Conservation (phyloP, 2,329 filamentous ascomycete species). For the Chlorencoelia australis region DNA sequence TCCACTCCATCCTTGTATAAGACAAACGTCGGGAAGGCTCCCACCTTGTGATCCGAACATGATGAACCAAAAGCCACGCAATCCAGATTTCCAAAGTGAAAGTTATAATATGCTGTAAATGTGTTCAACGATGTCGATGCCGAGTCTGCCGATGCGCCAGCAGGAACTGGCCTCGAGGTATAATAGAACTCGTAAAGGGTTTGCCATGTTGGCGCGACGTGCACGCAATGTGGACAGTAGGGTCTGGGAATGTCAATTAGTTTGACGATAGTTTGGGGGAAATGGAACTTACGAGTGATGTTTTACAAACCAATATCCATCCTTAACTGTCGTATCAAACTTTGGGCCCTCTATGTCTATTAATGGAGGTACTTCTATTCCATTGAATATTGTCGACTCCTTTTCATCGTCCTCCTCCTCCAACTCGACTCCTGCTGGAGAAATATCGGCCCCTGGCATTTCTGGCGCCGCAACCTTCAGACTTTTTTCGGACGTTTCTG, state of each 20-base stretch:
- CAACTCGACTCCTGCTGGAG: conserved; percentile 10
- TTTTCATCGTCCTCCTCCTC: conserved; percentile 20
- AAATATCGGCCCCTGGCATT: conserved; percentile 9
- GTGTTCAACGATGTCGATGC: conserved; percentile 38
- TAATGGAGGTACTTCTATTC: conserved; percentile 39
- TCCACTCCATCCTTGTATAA: conserved; percentile 72
- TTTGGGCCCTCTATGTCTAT: conserved; percentile 36
- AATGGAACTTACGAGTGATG: conserved; percentile 24
- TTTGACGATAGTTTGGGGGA: neutral
- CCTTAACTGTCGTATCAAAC: conserved; percentile 28
- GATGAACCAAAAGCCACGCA: conserved; percentile 75
- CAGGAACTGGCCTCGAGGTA: conserved; percentile 62
- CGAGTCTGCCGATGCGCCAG: conserved; percentile 25
- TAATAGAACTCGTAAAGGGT: conserved; percentile 85
- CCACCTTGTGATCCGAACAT: conserved; percentile 58
- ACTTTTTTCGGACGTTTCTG: conserved; percentile 9
- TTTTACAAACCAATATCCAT: conserved; percentile 28
- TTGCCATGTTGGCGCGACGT: conserved; percentile 75
- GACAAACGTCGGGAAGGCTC: conserved; percentile 64
- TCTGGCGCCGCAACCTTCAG: conserved; percentile 7
- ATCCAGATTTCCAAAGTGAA: conserved; percentile 78
- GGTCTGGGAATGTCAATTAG: conserved; percentile 16
- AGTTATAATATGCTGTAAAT: conserved; percentile 78
- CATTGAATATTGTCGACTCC: conserved; percentile 39
- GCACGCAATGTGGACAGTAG: conserved; percentile 24